Conservation (phyloP, 2,329 filamentous ascomycete species). For the Calonectria crousiana region DNA sequence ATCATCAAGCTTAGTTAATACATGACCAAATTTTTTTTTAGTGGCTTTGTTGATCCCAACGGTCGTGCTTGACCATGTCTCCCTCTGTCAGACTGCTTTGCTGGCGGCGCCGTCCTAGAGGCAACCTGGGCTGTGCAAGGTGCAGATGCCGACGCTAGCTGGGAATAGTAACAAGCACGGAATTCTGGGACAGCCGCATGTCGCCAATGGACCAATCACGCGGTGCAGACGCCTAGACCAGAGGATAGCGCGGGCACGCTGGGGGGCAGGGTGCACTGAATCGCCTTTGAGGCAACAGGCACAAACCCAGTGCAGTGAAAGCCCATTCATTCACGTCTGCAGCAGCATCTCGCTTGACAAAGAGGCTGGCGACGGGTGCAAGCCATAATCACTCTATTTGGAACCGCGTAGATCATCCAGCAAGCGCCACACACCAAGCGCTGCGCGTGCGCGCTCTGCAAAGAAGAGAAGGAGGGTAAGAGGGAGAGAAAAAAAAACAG, state of each 20-base stretch:
- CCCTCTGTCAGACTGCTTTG: not conserved
- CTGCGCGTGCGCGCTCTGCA: not conserved
- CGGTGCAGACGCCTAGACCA: not conserved
- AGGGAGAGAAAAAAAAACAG: not conserved
- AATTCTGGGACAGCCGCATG: not conserved
- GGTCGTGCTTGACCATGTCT: not conserved
- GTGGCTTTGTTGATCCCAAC: not conserved
- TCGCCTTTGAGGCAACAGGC: not conserved
- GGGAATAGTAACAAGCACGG: not conserved
- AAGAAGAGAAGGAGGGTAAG: not conserved
- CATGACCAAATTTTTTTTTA: too few species aligned
- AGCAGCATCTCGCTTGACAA: not conserved
- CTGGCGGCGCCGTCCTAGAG: not conserved
- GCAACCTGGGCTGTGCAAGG: conserved; percentile 5
- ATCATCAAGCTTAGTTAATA: not conserved
- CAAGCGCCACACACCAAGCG: not conserved
- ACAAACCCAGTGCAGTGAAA: not conserved
- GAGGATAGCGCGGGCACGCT: not conserved
- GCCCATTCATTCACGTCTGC: not conserved
- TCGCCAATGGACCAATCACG: not conserved
- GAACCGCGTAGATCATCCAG: not conserved
- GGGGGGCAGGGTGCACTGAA: not conserved
- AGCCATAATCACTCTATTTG: conserved; percentile 20
- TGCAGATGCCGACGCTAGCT: conserved; percentile 10
- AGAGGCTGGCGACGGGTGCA: not conserved